A percentile compares a stretch with the other conserved stretches of the same genome.
Conservation (phyloP, 2,329 filamentous ascomycete genomes). For the Ilyonectria robusta region DNA sequence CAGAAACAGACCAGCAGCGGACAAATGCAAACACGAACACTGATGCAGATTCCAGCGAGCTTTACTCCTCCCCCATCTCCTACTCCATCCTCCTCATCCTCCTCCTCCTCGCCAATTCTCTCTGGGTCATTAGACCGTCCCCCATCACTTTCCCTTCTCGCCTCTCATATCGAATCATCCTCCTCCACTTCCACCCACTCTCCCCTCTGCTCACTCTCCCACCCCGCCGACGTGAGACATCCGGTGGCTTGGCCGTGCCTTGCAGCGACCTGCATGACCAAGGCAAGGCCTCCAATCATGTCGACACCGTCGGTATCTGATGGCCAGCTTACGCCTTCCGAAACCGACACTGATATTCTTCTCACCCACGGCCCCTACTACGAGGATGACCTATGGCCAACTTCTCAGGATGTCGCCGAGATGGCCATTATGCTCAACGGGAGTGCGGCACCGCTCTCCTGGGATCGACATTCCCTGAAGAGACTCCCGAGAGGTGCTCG, state of each 20-base stretch:
- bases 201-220: conserved; percentile 18
- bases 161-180: conserved; percentile 28
- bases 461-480: conserved; percentile 48
- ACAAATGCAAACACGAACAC: conserved; percentile 33
- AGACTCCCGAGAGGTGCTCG: conserved; percentile 53
- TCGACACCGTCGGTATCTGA: conserved; percentile 47
- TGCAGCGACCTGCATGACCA: conserved; percentile 46
- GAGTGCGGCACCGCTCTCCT: conserved; percentile 42
- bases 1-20: conserved; percentile 37
- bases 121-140: conserved; percentile 8
- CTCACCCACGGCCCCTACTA: conserved; percentile 31
- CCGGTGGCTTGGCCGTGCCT: conserved; percentile 46
- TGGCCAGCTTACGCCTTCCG: conserved; percentile 47
- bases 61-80: conserved; percentile 32
- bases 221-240: conserved; percentile 41
- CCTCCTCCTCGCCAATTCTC: conserved; percentile 1
- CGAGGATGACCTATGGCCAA: conserved; percentile 45
- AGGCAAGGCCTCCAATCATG: conserved; percentile 43
- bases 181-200: conserved; percentile 24
- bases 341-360: conserved; percentile 46
- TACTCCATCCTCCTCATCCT: conserved; percentile 25
- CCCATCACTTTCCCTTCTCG: conserved; percentile 25
- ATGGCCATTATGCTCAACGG: conserved; percentile 49
- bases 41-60: conserved; percentile 37
- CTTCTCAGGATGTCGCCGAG: conserved; percentile 45